phyloP scores from a whole-genome alignment of 768 basidiomycete genomes.

The Cytidiella melzeri region DNA sequence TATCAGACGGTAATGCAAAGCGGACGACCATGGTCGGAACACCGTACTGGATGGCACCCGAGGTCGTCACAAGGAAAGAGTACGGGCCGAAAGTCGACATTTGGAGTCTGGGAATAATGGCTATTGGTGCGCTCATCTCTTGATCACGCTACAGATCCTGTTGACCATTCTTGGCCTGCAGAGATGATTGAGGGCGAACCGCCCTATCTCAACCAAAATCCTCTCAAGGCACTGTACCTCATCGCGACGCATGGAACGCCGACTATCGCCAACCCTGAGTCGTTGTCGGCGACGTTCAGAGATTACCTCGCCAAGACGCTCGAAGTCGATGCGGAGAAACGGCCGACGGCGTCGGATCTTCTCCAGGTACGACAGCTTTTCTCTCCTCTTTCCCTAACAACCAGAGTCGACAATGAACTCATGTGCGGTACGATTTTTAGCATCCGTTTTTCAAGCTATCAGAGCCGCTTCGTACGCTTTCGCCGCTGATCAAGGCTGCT shows the following conservation, averaged over 20 bases:
- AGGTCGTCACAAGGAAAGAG: slow-evolving; percentile 95
- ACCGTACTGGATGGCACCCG: slow-evolving; percentile 99
- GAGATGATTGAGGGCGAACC: slow-evolving; percentile 99
- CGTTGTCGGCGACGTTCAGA: slow-evolving; percentile 69
- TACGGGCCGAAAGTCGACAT: slow-evolving; percentile 99
- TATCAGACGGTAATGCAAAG: slow-evolving; percentile 85
- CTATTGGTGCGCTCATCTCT: slow-evolving; percentile 61
- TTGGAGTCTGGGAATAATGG: slow-evolving; percentile 95
- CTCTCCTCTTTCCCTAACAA: too few relatives aligned
- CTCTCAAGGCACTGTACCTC: slow-evolving; percentile 92
- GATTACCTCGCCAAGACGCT: slow-evolving; percentile 86
- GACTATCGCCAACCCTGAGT: slow-evolving; percentile 86
- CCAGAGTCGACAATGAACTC: not conserved
- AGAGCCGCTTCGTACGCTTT: slow-evolving; percentile 80
- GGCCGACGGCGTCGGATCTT: slow-evolving; percentile 79
- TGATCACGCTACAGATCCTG: not conserved
- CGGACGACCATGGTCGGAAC: slow-evolving; percentile 98
- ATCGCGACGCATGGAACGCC: slow-evolving; percentile 99
- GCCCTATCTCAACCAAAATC: slow-evolving; percentile 94
- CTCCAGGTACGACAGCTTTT: slow-evolving; percentile 62
- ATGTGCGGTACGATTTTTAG: slow-evolving; percentile 27
- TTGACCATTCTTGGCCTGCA: slow-evolving; percentile 23
- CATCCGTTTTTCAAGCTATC: slow-evolving; percentile 86
- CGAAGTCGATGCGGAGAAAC: slow-evolving; percentile 92
- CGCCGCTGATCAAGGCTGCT: slow-evolving; percentile 90